Percentiles rank a stretch among this genome's conserved stretches.
phyloP scores from a whole-genome alignment of 2,329 filamentous ascomycete genomes.

The Pestalotiopsis sp. region DNA sequence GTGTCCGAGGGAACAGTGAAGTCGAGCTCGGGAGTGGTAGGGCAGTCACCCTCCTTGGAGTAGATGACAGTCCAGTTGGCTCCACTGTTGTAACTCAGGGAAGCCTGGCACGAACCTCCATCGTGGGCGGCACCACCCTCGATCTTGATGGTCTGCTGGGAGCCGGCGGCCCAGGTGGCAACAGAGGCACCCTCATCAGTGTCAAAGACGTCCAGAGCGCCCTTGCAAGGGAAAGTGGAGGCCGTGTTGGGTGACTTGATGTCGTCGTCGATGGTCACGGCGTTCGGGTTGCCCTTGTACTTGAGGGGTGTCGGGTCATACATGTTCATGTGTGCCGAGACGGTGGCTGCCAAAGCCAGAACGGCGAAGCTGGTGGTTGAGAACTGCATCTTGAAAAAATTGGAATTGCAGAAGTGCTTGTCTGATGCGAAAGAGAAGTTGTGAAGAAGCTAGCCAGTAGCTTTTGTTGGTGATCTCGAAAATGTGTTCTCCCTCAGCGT shows the following conservation, averaged over 20 bases:
- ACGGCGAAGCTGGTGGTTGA: slow-evolving; percentile 34
- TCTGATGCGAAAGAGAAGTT: slow-evolving; percentile 20
- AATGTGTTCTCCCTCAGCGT: neutral
- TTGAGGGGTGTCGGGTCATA: slow-evolving; percentile 53
- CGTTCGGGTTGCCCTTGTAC: slow-evolving; percentile 55
- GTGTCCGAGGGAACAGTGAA: slow-evolving; percentile 70
- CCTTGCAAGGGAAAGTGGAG: slow-evolving; percentile 79
- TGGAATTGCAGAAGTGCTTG: slow-evolving; percentile 20
- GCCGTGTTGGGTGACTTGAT: slow-evolving; percentile 64
- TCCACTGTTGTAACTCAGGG: slow-evolving; percentile 74
- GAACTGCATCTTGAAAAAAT: slow-evolving; percentile 43
- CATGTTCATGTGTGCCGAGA: slow-evolving; percentile 61
- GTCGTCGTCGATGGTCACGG: slow-evolving; percentile 70
- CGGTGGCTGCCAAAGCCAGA: slow-evolving; percentile 45
- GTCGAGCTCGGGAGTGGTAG: slow-evolving; percentile 55
- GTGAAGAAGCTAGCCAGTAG: slow-evolving; percentile 8
- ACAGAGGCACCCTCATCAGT: slow-evolving; percentile 53
- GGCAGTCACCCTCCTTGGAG: slow-evolving; percentile 38
- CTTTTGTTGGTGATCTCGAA: neutral
- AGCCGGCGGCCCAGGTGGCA: slow-evolving; percentile 65
- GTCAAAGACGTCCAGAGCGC: slow-evolving; percentile 53
- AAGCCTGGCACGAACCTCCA: slow-evolving; percentile 77
- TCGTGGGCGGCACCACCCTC: slow-evolving; percentile 64
- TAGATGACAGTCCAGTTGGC: slow-evolving; percentile 66
- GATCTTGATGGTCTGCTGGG: slow-evolving; percentile 65